Percentiles rank a stretch among this genome's conserved stretches.
phyloP scores from a whole-genome alignment of 306 rosid species.

The Prunus padus region DNA sequence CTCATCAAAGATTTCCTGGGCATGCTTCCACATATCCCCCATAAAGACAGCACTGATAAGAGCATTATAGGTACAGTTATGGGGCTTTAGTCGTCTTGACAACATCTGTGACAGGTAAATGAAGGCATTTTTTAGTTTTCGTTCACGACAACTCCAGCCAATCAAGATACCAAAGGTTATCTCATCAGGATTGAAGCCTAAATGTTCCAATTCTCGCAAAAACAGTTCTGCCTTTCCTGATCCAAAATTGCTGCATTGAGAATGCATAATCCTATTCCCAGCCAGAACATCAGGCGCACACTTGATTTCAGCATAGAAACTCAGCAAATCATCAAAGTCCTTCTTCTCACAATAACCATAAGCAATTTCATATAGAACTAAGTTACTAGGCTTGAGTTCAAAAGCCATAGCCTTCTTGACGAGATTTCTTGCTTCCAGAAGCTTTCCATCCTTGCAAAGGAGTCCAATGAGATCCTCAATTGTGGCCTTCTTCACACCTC shows the following conservation, averaged over 20 bases:
- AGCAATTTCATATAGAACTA: constrained; percentile 63
- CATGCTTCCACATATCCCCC: constrained; percentile 61
- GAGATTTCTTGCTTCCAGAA: constrained; percentile 73
- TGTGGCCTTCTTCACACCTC: constrained; percentile 40
- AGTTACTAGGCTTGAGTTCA: constrained; percentile 39
- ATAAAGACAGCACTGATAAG: constrained; percentile 67
- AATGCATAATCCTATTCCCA: constrained; percentile 65
- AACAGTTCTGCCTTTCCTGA: constrained; percentile 48
- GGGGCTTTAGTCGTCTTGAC: constrained; percentile 46
- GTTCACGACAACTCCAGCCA: constrained; percentile 72
- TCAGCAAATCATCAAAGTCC: constrained; percentile 72
- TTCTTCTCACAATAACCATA: constrained; percentile 79
- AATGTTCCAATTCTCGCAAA: constrained; percentile 50
- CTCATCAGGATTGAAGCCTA: constrained; percentile 69
- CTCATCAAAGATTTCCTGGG: constrained; percentile 56
- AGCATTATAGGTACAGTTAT: constrained; percentile 58
- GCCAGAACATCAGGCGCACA: constrained; percentile 51
- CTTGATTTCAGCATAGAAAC: constrained; percentile 63
- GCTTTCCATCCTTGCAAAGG: constrained; percentile 60
- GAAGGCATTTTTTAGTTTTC: constrained; percentile 56
- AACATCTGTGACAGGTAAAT: constrained; percentile 55
- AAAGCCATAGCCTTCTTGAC: constrained; percentile 55
- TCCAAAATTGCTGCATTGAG: constrained; percentile 54
- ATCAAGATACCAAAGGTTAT: constrained; percentile 80
- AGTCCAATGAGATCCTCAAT: constrained; percentile 56